Percentiles rank a stretch among this genome's conserved stretches.
Conservation (phyloP, 257 asterid genomes). For the Galeopsis tetrahit region DNA sequence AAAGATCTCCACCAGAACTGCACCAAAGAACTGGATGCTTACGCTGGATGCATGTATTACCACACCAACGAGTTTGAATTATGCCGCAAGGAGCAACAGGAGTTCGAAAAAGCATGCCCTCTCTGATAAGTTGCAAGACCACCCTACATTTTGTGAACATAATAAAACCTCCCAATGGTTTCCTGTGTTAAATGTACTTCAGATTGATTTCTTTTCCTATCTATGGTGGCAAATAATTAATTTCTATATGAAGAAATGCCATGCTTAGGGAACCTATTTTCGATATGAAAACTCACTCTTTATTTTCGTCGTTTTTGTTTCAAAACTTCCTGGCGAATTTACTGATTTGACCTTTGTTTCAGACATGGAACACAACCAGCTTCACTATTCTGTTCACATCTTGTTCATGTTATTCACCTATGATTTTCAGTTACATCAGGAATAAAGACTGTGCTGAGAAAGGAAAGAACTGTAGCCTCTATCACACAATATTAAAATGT, state of each 20-base stretch:
- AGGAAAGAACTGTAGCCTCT: slow-evolving; percentile 4
- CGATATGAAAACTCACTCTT: slow-evolving; percentile 11
- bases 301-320: neutral
- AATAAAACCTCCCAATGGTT: slow-evolving; percentile 23
- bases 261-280: slow-evolving; percentile 15
- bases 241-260: slow-evolving; percentile 28
- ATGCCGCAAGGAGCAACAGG: slow-evolving; percentile 91
- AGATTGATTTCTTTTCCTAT: slow-evolving; percentile 20
- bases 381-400: slow-evolving; percentile 15
- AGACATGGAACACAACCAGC: slow-evolving; percentile 5
- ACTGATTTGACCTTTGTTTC: slow-evolving; percentile 14
- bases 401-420: slow-evolving; percentile 11
- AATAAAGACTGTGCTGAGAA: neutral
- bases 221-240: slow-evolving; percentile 25
- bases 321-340: slow-evolving; percentile 9
- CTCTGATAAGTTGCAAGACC: slow-evolving; percentile 35
- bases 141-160: slow-evolving; percentile 26
- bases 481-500: neutral
- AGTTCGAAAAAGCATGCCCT: slow-evolving; percentile 88
- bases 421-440: slow-evolving; percentile 10
- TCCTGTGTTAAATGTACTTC: slow-evolving; percentile 24
- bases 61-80: slow-evolving; percentile 88
- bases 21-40: slow-evolving; percentile 85
- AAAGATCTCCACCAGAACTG: slow-evolving; percentile 88
- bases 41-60: slow-evolving; percentile 95